Conservation (phyloP, 2,329 filamentous ascomycete genomes). For the Aspergillus sp. region DNA sequence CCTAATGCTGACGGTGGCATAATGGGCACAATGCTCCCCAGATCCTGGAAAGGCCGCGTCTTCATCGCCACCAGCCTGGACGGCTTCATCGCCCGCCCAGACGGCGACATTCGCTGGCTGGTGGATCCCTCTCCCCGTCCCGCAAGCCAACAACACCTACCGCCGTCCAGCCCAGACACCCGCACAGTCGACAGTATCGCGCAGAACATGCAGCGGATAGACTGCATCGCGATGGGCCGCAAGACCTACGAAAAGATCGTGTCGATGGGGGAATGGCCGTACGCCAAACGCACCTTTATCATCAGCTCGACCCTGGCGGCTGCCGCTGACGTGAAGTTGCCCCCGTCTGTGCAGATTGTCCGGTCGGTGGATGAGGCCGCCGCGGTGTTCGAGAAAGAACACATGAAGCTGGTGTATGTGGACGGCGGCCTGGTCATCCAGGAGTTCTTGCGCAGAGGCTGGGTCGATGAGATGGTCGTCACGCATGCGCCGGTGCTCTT, state of each 20-base stretch:
- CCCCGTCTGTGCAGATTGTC: not conserved
- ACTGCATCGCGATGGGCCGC: conserved; percentile 13
- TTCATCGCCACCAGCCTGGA: conserved; percentile 12
- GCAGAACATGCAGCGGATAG: conserved; percentile 7
- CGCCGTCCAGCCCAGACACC: not conserved
- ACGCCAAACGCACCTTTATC: conserved; percentile 4
- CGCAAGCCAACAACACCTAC: not conserved
- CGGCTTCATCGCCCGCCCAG: conserved; percentile 9
- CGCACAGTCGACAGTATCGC: conserved; percentile 1
- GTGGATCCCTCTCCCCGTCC: not conserved
- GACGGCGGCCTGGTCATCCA: conserved; percentile 8
- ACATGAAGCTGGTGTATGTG: conserved; percentile 4
- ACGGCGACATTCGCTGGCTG: conserved; percentile 11
- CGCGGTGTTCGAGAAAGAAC: not conserved
- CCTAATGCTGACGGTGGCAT: too few relatives aligned
- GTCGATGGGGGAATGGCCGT: conserved; percentile 4
- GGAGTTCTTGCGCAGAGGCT: conserved; percentile 9
- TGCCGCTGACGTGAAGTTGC: not conserved
- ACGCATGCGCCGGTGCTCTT: conserved; percentile 8
- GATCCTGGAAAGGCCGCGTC: conserved; percentile 1
- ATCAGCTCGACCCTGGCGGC: conserved; percentile 2
- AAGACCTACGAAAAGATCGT: conserved; percentile 5
- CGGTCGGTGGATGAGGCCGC: conserved; percentile 2
- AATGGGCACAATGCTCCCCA: not conserved
- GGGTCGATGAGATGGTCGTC: conserved; percentile 12